Evolutionary conservation across 1,139 yeast genomes (phyloP).

Genomic region (Yamadazyma conglobata): DNA sequence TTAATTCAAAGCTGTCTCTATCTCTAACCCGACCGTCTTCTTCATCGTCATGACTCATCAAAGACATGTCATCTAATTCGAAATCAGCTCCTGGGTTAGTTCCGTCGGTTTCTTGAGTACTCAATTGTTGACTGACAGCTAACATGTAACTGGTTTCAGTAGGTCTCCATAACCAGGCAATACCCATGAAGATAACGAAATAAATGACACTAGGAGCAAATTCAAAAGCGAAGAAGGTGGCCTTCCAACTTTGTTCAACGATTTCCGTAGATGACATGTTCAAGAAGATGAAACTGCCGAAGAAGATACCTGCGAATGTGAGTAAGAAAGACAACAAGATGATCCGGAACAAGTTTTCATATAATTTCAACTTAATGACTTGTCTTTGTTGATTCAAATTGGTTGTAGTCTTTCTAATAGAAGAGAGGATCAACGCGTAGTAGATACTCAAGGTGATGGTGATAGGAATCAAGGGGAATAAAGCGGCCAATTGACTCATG

Average conservation of each 20-base stretch:
- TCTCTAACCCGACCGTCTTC: conserved; percentile 24
- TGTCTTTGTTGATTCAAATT: conserved; percentile 83
- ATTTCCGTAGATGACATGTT: conserved; percentile 74
- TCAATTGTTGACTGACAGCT: conserved; percentile 90
- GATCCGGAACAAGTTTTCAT: conserved; percentile 71
- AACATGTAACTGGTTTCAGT: conserved; percentile 92
- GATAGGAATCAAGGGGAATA: conserved; percentile 61
- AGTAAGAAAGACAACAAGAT: conserved; percentile 62
- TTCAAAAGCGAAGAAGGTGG: conserved; percentile 81
- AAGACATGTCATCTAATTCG: conserved; percentile 71
- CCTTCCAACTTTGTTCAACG: conserved; percentile 88
- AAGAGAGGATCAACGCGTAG: conserved; percentile 69
- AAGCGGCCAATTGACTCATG: conserved; percentile 24
- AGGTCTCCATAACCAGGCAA: conserved; percentile 96
- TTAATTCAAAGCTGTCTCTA: conserved; percentile 36
- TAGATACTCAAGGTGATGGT: conserved; percentile 67
- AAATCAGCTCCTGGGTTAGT: conserved; percentile 52
- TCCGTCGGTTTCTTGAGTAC: conserved; percentile 65
- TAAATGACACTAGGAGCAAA: conserved; percentile 95
- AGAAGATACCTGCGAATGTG: conserved; percentile 55
- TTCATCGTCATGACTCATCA: conserved; percentile 49
- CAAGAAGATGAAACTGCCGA: conserved; percentile 68
- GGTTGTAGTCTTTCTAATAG: conserved; percentile 72
- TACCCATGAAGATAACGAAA: conserved; percentile 75
- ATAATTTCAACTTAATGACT: conserved; percentile 84